Base-by-base conservation (phyloP, 2,329 filamentous ascomycete species). In the Davidsoniella virescens region DNA sequence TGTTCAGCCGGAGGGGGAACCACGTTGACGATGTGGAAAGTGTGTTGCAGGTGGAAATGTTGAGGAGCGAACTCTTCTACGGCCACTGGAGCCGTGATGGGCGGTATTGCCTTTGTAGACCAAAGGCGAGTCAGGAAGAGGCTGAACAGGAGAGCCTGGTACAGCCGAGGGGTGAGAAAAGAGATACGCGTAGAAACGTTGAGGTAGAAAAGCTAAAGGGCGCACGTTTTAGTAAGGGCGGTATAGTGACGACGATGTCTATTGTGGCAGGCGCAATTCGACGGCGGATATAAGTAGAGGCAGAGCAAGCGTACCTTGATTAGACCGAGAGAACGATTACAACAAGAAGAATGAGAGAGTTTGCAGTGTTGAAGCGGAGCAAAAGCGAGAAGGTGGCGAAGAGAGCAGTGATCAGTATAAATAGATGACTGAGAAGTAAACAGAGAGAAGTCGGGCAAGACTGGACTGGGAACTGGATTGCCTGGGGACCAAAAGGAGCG, bases 1-100 rank as follows among this genome's bases (percentile, higher is more conserved):
- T 65, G 62, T 62, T 70, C 65, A 70, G 68, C 63, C 67, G 64
- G 66, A 64, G 77, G 77, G 54, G 77, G 76, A 55, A 72, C 70
- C 51, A 68, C 70, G 75, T 80, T 80, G 73, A 80, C 76, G 67
- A 78, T 80, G 68, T 80, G 75, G 57, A 74, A 71, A 60, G 73
- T 72, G 66, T 77, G 73, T 64, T 73, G 70, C 65, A 76, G 68
- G 68, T 75, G 74, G 74, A 78, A 81, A 80, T 81, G 73, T 78
- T 80, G 75, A 67, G 80, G 74, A 70, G 73, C 75, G 64, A 78
- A 70, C 64, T 77, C 69, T 61, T 63, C 68, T 56, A 74, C 75
- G 77, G 77, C 76, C 69, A 62, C 64, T 62, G 67, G 68, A 80
- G 77, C 78, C 78, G 78, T 81, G 64, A 62, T 79, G 65, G 57